phyloP scores from a whole-genome alignment of 805 yeast species.

The Wickerhamiella parazyma region DNA sequence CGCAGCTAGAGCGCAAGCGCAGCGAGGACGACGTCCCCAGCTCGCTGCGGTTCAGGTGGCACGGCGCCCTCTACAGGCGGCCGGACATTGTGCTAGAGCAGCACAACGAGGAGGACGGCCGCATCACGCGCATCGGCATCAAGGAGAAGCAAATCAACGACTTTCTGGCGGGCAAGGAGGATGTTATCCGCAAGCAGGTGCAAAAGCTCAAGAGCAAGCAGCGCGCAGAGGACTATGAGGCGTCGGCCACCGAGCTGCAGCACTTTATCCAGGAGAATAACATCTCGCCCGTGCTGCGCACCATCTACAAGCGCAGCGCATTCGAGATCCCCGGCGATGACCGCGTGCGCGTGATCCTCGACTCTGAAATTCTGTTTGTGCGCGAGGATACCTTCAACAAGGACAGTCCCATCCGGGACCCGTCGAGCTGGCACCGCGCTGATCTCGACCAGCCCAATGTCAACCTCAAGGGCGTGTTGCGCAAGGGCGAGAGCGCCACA shows the following conservation, averaged over 20 bases:
- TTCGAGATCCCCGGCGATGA: constrained; percentile 98
- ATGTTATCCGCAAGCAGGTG: constrained; percentile 36
- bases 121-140: constrained; percentile 47
- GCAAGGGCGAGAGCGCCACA: constrained; percentile 73
- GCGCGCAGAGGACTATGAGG: constrained; percentile 38
- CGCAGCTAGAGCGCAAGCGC: constrained; percentile 52
- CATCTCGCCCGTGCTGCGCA: constrained; percentile 75
- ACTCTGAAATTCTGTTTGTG: constrained; percentile 72
- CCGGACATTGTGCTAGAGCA: constrained; percentile 74
- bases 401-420: constrained; percentile 80
- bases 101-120: constrained; percentile 36
- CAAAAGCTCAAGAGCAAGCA: constrained; percentile 53
- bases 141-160: constrained; percentile 74
- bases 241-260: constrained; percentile 47
- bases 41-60: constrained; percentile 79
- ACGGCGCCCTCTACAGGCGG: constrained; percentile 61
- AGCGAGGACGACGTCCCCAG: constrained; percentile 38
- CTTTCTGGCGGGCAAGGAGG: constrained; percentile 43
- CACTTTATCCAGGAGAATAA: constrained; percentile 48
- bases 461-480: constrained; percentile 54
- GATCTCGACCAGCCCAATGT: constrained; percentile 69
- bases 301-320: constrained; percentile 82
- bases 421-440: constrained; percentile 77
- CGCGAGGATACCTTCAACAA: constrained; percentile 83
- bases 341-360: constrained; percentile 77